Percentiles rank a stretch among this genome's conserved stretches.
Evolutionary conservation across 192 early-diverging fungal genomes (phyloP).

Genomic region (Mortierella alpina): DNA sequence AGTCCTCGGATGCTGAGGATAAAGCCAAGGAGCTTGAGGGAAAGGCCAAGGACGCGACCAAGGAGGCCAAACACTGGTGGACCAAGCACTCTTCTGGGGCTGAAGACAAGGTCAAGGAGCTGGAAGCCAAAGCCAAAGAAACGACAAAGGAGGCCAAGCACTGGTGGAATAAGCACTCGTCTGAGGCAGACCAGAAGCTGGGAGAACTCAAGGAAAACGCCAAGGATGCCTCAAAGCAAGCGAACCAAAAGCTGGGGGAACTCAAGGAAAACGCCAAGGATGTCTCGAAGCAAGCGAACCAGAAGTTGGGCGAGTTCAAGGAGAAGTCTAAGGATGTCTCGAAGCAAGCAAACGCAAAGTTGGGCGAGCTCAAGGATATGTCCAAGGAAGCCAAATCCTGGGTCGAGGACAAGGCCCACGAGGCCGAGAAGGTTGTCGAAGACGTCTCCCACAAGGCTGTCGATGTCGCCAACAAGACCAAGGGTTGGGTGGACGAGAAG

Average conservation of each 20-base stretch:
- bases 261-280: constrained; percentile 13
- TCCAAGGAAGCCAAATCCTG: constrained; percentile 25
- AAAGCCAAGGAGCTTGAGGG: constrained; percentile 8
- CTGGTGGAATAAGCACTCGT: constrained; percentile 18
- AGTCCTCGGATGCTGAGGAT: constrained; percentile 7
- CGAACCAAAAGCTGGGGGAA: neutral
- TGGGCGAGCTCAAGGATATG: constrained; percentile 29
- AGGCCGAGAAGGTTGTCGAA: constrained; percentile 28
- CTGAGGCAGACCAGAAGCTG: neutral
- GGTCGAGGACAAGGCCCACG: constrained; percentile 29
- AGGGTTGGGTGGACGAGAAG: constrained; percentile 22
- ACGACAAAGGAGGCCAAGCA: constrained; percentile 20
- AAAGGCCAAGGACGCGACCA: neutral
- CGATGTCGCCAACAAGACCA: constrained; percentile 28
- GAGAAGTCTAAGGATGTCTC: constrained; percentile 12
- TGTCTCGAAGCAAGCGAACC: constrained; percentile 7
- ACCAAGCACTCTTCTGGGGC: neutral
- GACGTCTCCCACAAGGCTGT: constrained; percentile 17
- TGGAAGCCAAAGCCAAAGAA: constrained; percentile 2
- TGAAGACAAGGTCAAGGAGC: constrained; percentile 10
- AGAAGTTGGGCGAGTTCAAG: neutral
- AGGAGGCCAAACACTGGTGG: constrained; percentile 32
- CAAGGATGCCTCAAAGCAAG: constrained; percentile 1
- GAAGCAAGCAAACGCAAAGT: constrained; percentile 6
- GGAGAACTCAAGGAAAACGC: neutral